Evolutionary conservation across 2,329 filamentous ascomycete genomes (phyloP), one percentile per base, ranked within the genome.

Genomic region (Westerdykella sp.): DNA sequence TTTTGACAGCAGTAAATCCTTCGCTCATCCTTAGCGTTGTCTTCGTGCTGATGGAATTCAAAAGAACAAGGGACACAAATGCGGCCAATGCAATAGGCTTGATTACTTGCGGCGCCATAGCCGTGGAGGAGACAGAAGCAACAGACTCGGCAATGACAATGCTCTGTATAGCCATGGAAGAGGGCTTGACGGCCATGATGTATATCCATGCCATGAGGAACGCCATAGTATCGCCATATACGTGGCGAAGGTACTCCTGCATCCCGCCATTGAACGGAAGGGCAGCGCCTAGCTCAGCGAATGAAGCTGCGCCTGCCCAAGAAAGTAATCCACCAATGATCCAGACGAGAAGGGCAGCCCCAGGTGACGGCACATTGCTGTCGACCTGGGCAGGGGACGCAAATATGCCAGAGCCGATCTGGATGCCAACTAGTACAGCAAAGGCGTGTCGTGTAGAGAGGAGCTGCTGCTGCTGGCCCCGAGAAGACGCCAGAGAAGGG

Each of bases 151-250:
- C 73, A 49, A 83, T 83, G 18, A 83, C 78, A 48, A 83, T 81
- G 54, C 75, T 76, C 22, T 83, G 70, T 37, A 83, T 83, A 9
- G 79, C 80, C 46, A 82, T 71, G 0, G 80, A 81, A 0, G 79
- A 78, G 0, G 80, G 80, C 73, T 82, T 83, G 18, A 82, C 75
- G 15, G 76, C 78, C 5, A 83, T 72, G 42, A 83, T 75, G 76
- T 80, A 83, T 0, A 79, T 79, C 80, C 80, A 84, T 0, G 79
- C 78, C 5, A 78, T 78, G 5, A 83, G 59, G 52, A 82, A 83
- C n/a, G 79, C 80, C 39, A 75, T 73, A 2, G 77, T 64, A 39
- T 82, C 78, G 23, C 80, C 80, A 47, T 74, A 83, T 28, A 82
- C 75, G 57, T 79, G 74, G 50, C 74, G 71, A 6, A 84, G 70